These are phyloP conservation scores for Crithidia mellificae DNA, from an alignment of 208 protist species.

Conservation along the genomic window DNA sequence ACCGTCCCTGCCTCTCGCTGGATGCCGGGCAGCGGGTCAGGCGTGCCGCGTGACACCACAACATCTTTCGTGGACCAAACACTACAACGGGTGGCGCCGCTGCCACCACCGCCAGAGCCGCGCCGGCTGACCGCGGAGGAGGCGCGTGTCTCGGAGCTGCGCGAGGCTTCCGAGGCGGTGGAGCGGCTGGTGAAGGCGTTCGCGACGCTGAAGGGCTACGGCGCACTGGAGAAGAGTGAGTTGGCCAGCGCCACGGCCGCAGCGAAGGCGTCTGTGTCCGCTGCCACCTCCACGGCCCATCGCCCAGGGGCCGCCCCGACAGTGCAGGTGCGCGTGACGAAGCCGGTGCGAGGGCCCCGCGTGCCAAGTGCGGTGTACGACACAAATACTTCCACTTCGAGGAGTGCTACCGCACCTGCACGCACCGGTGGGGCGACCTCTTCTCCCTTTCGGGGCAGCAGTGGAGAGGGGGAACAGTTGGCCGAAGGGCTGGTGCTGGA, in stretches of 20 bases:
- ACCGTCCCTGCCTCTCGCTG: neutral
- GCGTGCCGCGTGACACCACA: neutral
- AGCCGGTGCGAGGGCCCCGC: constrained; percentile 8
- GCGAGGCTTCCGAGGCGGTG: constrained; percentile 84
- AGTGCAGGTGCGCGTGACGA: constrained; percentile 3
- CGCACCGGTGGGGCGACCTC: neutral
- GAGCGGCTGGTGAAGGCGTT: constrained; percentile 83
- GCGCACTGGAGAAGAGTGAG: constrained; percentile 19
- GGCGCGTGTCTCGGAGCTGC: constrained; percentile 56
- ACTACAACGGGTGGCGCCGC: constrained; percentile 28
- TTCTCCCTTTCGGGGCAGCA: neutral
- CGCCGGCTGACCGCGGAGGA: constrained; percentile 25
- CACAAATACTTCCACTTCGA: neutral
- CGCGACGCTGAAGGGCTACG: constrained; percentile 60
- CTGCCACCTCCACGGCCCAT: constrained; percentile 11
- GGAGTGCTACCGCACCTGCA: neutral
- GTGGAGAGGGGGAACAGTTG: constrained; percentile 3
- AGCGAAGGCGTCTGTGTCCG: neutral
- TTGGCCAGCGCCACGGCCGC: constrained; percentile 1
- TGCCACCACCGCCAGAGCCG: constrained; percentile 34
- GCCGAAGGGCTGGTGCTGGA: constrained; percentile 27
- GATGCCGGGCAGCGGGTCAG: neutral
- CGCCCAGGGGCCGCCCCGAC: neutral
- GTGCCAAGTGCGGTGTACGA: neutral
- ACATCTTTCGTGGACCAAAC: neutral